Evolutionary conservation across 2,329 filamentous ascomycete genomes (phyloP).

Genomic region (Chaetothyriales sp.): DNA sequence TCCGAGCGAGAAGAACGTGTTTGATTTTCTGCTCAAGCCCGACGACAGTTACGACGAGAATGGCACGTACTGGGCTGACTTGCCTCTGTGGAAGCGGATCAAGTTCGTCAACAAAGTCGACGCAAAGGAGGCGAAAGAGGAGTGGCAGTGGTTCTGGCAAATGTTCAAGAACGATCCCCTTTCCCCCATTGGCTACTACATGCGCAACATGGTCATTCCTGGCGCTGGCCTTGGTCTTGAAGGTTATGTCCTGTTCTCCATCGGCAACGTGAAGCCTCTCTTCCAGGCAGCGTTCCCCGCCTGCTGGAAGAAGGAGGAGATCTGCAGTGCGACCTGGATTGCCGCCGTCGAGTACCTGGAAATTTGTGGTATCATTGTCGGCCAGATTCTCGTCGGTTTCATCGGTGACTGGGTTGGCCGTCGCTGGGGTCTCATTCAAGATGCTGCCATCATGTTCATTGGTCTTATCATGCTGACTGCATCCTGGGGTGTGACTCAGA

Average conservation of each 20-base stretch:
- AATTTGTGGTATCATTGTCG: constrained; percentile 86
- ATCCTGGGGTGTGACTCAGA: constrained; percentile 70
- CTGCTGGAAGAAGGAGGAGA: constrained; percentile 57
- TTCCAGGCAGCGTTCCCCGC: constrained; percentile 58
- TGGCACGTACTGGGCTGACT: constrained; percentile 85
- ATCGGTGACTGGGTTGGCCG: constrained; percentile 68
- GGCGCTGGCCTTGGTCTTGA: constrained; percentile 85
- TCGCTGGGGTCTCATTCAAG: constrained; percentile 89
- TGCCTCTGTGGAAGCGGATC: constrained; percentile 54
- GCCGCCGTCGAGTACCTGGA: constrained; percentile 79
- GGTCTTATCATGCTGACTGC: constrained; percentile 84
- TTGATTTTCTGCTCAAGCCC: constrained; percentile 67
- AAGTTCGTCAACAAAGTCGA: constrained; percentile 65
- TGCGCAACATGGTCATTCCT: constrained; percentile 78
- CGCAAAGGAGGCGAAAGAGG: constrained; percentile 50
- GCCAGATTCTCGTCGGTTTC: constrained; percentile 76
- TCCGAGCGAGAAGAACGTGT: constrained; percentile 45
- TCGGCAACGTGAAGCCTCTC: constrained; percentile 77
- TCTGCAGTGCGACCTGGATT: constrained; percentile 67
- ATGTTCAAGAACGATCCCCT: constrained; percentile 83
- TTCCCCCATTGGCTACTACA: constrained; percentile 70
- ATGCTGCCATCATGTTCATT: constrained; percentile 85
- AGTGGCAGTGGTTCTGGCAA: constrained; percentile 50
- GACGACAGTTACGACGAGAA: constrained; percentile 74
- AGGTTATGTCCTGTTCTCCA: constrained; percentile 92